Evolutionary conservation across 2,329 filamentous ascomycete species (phyloP), one percentile per base, ranked within the genome.

Genomic region (Cytospora leucostoma): DNA sequence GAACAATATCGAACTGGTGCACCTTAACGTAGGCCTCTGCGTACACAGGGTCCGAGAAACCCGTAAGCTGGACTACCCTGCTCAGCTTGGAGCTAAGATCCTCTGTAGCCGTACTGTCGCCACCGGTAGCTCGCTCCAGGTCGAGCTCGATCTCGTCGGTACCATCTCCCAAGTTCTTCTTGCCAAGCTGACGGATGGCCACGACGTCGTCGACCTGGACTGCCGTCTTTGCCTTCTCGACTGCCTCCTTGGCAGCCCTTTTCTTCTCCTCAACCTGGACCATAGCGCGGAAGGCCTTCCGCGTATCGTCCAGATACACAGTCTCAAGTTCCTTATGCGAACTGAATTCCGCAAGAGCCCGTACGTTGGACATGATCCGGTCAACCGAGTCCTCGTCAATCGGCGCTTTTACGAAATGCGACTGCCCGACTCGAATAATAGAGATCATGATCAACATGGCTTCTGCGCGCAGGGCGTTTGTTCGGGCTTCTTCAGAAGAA

Each of bases 371-470:
- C 95, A 99, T 98, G 75, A 99, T 94, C 71, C 95, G 89, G 76
- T 99, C 95, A n/a, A 98, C 86, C 0, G 95, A 97, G 75, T 99
- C 95, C 75, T 99, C 95, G 67, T 99, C 95, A 68, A 99, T 98
- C 2, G 93, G 91, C 1, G 92, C 90, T 80, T 98, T 98, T 73
- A 96, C 95, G 70, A 99, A 99, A 68, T 97, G 92, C n/a, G 94
- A 98, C 78, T 99, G 95, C 49, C 95, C 95, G 65, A 97, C 95
- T 56, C 95, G 93, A 69, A 99, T 92, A 69, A 99, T 96, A 6
- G 95, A 98, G 70, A 99, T 97, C 93, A 98, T 97, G 74, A 99
- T 98, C 59, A 99, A 84, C 95, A 99, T 99, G 52, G 95, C 95
- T 77, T 99, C 95, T 4, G 95, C 95, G 56, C 92, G 90, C 33